Conservation (phyloP, 495 filamentous ascomycete genomes). For the Ramalina intermedia region DNA sequence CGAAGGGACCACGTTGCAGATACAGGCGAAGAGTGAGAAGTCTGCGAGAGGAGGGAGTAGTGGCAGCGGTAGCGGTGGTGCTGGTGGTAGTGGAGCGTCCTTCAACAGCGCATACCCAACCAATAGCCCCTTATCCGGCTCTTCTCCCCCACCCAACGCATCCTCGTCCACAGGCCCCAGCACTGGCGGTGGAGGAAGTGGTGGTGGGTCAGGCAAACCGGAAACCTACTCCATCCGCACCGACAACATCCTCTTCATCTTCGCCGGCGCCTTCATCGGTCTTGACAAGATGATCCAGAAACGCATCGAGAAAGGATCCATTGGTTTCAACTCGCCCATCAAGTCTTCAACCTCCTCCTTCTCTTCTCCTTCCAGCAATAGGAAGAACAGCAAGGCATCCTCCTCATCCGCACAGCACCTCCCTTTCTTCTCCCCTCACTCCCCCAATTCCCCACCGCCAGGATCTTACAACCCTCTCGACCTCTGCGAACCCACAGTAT, state of each 20-base stretch:
- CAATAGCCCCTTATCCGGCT: slow-evolving; percentile 34
- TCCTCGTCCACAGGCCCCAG: slow-evolving; percentile 20
- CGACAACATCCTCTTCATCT: slow-evolving; percentile 92
- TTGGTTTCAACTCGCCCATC: slow-evolving; percentile 81
- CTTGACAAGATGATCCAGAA: slow-evolving; percentile 80
- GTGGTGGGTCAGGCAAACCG: slow-evolving; percentile 43
- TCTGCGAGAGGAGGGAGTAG: slow-evolving; percentile 33
- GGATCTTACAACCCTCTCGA: slow-evolving; percentile 65
- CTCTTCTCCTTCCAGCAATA: neutral
- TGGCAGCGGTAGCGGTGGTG: slow-evolving; percentile 21
- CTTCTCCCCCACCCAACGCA: slow-evolving; percentile 22
- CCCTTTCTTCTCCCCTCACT: slow-evolving; percentile 44
- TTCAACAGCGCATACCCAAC: slow-evolving; percentile 22
- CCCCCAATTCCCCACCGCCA: slow-evolving; percentile 12
- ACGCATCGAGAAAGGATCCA: slow-evolving; percentile 71
- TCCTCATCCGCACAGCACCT: slow-evolving; percentile 32
- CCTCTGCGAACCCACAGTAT: slow-evolving; percentile 49
- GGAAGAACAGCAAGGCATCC: slow-evolving; percentile 7
- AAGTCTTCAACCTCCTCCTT: slow-evolving; percentile 26
- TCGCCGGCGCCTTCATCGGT: slow-evolving; percentile 88
- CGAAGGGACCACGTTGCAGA: slow-evolving; percentile 83
- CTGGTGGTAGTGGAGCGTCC: neutral
- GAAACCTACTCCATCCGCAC: slow-evolving; percentile 87
- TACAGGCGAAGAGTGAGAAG: slow-evolving; percentile 72
- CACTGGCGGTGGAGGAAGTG: slow-evolving; percentile 17